Evolutionary conservation across 169 alveolate genomes (phyloP), one percentile per base, ranked within the genome.

Genomic region (Amoebophrya sp.): DNA sequence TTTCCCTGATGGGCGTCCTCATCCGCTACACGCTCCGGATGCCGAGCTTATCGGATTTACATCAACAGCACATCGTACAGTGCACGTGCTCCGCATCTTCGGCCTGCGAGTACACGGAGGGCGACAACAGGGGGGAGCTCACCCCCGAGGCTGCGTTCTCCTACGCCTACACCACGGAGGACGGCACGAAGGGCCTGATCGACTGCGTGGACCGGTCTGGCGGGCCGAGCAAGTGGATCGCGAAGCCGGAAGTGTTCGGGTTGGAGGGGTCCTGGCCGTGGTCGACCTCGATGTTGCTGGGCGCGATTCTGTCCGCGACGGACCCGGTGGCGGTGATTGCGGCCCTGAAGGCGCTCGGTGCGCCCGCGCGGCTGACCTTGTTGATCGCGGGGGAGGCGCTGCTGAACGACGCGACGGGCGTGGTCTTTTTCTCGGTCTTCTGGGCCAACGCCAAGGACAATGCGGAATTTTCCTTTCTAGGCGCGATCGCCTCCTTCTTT

Each of bases 271-370:
- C n/a, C n/a, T n/a, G n/a, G n/a, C n/a, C n/a, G n/a, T n/a, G n/a
- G n/a, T n/a, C n/a, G n/a, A n/a, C n/a, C n/a, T 3, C 32, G 2
- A 95, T 94, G 10, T 89, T 96, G 40, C 77, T 95, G 40, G 97
- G 96, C 14, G 94, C 97, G 33, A 93, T 95, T 35, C 89, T 95
- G 77, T 93, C 96, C 0, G 94, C 97, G 25, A 95, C 97, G 0
- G 97, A 96, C 89, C 97, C 97, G 33, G 96, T 96, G 39, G 97
- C 97, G 23, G 97, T 96, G 83, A 91, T 96, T 23, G 92, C 97
- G 0, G 95, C 95, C 38, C 94, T 96, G 39, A 91, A 91, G 32
- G 96, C 94, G 33, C 95, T 95, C 53, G 95, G 92, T 33, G 96
- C 97, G 10, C 97, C 96, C 0, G 94, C 94, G 1, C 94, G 94